A percentile compares a stretch with the other conserved stretches of the same genome.
phyloP scores from a whole-genome alignment of 2,329 filamentous ascomycete genomes.

The Phyllosticta capitalensis region DNA sequence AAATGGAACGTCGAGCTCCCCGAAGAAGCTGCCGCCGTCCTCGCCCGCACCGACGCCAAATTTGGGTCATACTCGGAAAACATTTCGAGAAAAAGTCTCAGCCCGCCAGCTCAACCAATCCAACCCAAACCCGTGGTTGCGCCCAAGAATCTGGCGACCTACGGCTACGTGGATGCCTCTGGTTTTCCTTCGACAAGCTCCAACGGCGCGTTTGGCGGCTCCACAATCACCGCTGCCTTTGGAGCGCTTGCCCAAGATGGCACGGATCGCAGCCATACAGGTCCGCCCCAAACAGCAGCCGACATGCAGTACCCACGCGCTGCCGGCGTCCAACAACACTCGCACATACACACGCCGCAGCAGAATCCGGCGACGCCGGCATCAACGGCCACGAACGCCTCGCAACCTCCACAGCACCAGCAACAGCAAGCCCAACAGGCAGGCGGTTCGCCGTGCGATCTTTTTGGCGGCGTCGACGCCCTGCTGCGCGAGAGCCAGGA shows the following conservation, averaged over 20 bases:
- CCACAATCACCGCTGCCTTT: neutral
- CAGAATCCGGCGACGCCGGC: conserved; percentile 1
- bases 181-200: neutral
- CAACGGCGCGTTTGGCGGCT: neutral
- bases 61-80: conserved; percentile 54
- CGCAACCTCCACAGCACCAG: neutral
- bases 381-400: neutral
- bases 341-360: neutral
- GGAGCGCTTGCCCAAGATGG: neutral
- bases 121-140: conserved; percentile 1
- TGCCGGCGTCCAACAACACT: neutral
- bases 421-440: neutral
- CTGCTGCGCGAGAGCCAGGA: conserved; percentile 55
- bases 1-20: conserved; percentile 87
- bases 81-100: conserved; percentile 8
- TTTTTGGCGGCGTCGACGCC: conserved; percentile 52
- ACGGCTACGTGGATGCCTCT: neutral
- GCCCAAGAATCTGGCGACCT: neutral
- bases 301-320: conserved; percentile 5
- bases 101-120: conserved; percentile 12
- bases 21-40: conserved; percentile 65
- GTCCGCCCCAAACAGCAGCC: neutral
- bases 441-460: conserved; percentile 37
- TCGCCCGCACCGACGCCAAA: conserved; percentile 70
- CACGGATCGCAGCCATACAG: conserved; percentile 14